Evolutionary conservation across 805 yeast species (phyloP), one percentile per base, ranked within the genome.

Genomic region (Candida nonsorbophila): DNA sequence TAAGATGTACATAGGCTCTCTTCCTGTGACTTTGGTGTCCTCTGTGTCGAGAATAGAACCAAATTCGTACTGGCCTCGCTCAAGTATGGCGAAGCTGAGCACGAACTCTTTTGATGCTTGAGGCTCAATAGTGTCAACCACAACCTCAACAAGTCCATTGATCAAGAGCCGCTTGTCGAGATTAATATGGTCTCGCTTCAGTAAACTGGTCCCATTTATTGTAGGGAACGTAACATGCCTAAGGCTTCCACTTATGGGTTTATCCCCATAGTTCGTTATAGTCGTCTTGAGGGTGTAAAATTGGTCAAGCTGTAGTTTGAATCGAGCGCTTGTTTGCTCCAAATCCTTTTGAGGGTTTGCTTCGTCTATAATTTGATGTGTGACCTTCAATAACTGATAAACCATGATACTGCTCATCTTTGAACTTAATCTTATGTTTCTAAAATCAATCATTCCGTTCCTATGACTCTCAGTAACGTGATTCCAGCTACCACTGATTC

Each of bases 11-110:
- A 58, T 40, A 2, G 69, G 62, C 21, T 59, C 62, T 29, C 60
- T 38, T 14, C 52, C 46, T 11, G 48, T 44, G 1, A 46, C 36
- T 25, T 48, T 45, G 17, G 22, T 36, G 9, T 44, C 37, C 14
- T 40, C 44, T 0, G 42, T 36, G 24, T 64, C 69, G 24, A 64
- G 43, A 1, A 62, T 36, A 6, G 55, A 34, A 1, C 88, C 85
- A 81, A 95, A 79, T 49, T 84, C 92, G 48, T 79, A 87, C 27
- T 74, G 79, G 2, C 97, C 97, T 25, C 68, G 67, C 31, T 83
- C 88, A 21, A 88, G 57, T 4, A 85, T 72, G 12, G 79, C 68
- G 27, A 79, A 70, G 6, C 84, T 75, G 22, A 82, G 49, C 14
- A 63, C 64, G 17, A 75, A 57, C 2, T 50, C 58, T 3, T 58